A percentile compares a stretch with the other conserved stretches of the same genome.
These are phyloP conservation scores for Postia placenta DNA, from an alignment of 768 basidiomycete species.

Conservation along the genomic window DNA sequence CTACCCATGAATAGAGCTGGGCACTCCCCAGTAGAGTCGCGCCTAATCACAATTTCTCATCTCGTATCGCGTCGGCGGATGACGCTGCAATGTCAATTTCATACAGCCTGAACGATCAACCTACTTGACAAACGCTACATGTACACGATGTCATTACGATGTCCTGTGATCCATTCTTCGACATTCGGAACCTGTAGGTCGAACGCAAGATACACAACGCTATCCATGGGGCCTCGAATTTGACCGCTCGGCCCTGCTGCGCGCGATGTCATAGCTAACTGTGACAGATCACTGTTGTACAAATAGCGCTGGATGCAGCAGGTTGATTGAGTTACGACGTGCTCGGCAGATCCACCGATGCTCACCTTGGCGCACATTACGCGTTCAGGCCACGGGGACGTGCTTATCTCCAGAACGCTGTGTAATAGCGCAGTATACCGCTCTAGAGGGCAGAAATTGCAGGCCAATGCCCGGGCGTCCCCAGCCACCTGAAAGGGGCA, in stretches of 20 bases:
- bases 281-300: too few relatives aligned
- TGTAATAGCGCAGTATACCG: too few relatives aligned
- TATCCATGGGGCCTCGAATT: too few relatives aligned
- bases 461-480: too few relatives aligned
- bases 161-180: too few relatives aligned
- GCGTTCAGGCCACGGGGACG: background rate
- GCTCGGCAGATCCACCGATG: background rate
- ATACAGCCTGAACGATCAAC: too few relatives aligned
- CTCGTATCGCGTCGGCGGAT: background rate
- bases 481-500: too few relatives aligned
- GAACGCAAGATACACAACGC: too few relatives aligned
- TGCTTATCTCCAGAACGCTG: background rate
- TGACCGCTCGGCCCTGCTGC: too few relatives aligned
- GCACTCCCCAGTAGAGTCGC: background rate
- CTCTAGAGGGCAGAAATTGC: too few relatives aligned
- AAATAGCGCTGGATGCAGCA: background rate
- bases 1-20: background rate
- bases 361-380: background rate
- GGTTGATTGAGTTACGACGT: background rate
- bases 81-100: background rate
- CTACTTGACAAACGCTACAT: background rate
- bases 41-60: background rate
- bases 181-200: too few relatives aligned
- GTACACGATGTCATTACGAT: background rate
- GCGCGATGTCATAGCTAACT: too few relatives aligned